A percentile compares a stretch with the other conserved stretches of the same genome.
Conservation (phyloP, 2,329 filamentous ascomycete genomes). For the Thielaviopsis musarum region DNA sequence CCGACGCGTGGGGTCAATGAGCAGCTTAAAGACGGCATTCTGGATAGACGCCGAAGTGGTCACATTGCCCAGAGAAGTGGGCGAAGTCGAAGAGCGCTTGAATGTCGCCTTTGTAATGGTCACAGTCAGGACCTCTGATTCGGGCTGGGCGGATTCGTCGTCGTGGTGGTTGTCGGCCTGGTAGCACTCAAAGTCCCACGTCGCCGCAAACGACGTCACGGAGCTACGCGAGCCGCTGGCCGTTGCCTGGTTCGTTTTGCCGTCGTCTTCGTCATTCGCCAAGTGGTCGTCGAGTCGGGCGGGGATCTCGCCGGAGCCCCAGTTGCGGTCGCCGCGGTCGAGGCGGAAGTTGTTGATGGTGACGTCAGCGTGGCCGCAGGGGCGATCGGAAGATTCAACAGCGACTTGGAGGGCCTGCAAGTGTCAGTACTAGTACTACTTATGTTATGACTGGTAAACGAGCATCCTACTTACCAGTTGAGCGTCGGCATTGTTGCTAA, state of each 20-base stretch:
- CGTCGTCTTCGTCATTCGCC: background rate
- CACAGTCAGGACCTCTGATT: slow-evolving; percentile 9
- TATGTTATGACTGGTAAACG: background rate
- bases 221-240: background rate
- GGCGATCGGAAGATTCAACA: slow-evolving; percentile 3
- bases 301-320: slow-evolving; percentile 7
- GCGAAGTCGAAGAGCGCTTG: slow-evolving; percentile 2
- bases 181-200: slow-evolving; percentile 10
- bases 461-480: slow-evolving; percentile 7
- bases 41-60: slow-evolving; percentile 5
- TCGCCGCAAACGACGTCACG: slow-evolving; percentile 3
- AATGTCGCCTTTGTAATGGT: slow-evolving; percentile 7
- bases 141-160: background rate
- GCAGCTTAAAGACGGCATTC: slow-evolving; percentile 10
- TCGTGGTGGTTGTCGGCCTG: background rate
- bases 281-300: background rate
- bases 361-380: slow-evolving; percentile 9
- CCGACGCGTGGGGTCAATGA: slow-evolving; percentile 8
- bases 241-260: background rate
- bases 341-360: slow-evolving; percentile 3
- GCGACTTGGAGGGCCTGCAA: slow-evolving; percentile 7
- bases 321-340: slow-evolving; percentile 2
- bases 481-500: slow-evolving; percentile 8
- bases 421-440: background rate
- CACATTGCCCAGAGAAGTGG: slow-evolving; percentile 1